Base-by-base conservation (phyloP, 2,329 filamentous ascomycete species). In the Fonsecaea pugnacius region DNA sequence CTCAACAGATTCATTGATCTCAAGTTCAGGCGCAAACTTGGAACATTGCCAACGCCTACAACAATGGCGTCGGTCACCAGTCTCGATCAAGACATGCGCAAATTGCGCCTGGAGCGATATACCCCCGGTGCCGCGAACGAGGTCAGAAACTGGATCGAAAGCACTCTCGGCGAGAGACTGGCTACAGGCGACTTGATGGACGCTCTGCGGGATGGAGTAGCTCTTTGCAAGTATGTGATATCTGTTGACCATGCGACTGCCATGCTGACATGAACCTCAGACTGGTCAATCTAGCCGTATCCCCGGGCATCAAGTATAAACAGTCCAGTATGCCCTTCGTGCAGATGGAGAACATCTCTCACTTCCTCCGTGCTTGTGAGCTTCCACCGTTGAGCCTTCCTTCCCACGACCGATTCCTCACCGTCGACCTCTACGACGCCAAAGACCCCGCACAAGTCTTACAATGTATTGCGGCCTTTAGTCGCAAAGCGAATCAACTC, bases 291-390 rank as follows among this genome's bases (percentile, higher is more conserved):
- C 83, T 94, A 62, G 90, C 86, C 35, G 90, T 91, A 30, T 86
- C 89, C 16, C 91, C 91, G 0, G 89, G 89, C 35, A 86, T 96
- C 78, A 92, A 89, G 76, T 98, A 90, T 85, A 98, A 98, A 79
- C 84, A 89, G 74, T 96, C 93, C 0, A 80, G 87, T 46, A 98
- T 98, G 94, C 95, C 95, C 0, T 99, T 99, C 75, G 94, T 98
- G 46, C 95, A 99, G 78, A 98, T 98, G 93, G 95, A 99, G 78
- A 99, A 99, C 76, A 97, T 99, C 74, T 96, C 93, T 4, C 91
- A 96, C 75, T 99, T 97, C 79, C 87, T 99, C 60, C 88, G 87
- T 73, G 92, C 92, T 65, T 96, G 93, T 81, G 91, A 96, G 78
- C 82, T 86, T 57, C 87, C 91, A 30, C 95, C 95, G 0, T 82